Conservation (phyloP, 768 basidiomycete genomes). For the Hericium alpestre region DNA sequence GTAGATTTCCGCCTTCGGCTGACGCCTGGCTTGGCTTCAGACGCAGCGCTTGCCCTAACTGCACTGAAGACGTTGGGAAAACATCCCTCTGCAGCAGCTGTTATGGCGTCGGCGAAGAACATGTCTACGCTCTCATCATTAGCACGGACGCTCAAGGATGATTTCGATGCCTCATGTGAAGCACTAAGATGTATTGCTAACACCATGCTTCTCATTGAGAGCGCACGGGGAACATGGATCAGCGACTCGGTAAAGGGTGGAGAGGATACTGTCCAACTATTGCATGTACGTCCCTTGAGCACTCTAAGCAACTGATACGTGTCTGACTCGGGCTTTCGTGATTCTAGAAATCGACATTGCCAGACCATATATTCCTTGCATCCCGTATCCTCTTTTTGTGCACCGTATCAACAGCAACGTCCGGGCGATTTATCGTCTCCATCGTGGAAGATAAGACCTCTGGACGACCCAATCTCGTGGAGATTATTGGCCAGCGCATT, state of each 20-base stretch:
- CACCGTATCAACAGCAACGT: conserved; percentile 42
- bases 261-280: conserved; percentile 38
- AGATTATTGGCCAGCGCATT: conserved; percentile 50
- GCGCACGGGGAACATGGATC: conserved; percentile 47
- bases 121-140: conserved; percentile 45
- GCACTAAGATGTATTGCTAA: conserved; percentile 74
- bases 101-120: conserved; percentile 45
- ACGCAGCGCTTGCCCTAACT: conserved; percentile 54
- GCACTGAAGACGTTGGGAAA: conserved; percentile 70
- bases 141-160: conserved; percentile 43
- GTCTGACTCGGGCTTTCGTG: not conserved
- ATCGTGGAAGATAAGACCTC: conserved; percentile 56
- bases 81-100: conserved; percentile 53
- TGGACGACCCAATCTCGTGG: conserved; percentile 41
- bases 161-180: conserved; percentile 51
- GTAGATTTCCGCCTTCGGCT: not conserved
- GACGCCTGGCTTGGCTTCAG: conserved; percentile 26
- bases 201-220: conserved; percentile 58
- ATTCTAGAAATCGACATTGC: conserved; percentile 45
- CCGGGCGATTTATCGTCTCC: conserved; percentile 37
- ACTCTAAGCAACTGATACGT: not conserved
- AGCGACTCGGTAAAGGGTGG: conserved; percentile 55
- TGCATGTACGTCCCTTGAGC: conserved; percentile 38
- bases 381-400: conserved; percentile 70
- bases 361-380: conserved; percentile 62